phyloP scores from a whole-genome alignment of 2,329 filamentous ascomycete species.

The Botryotinia convoluta region DNA sequence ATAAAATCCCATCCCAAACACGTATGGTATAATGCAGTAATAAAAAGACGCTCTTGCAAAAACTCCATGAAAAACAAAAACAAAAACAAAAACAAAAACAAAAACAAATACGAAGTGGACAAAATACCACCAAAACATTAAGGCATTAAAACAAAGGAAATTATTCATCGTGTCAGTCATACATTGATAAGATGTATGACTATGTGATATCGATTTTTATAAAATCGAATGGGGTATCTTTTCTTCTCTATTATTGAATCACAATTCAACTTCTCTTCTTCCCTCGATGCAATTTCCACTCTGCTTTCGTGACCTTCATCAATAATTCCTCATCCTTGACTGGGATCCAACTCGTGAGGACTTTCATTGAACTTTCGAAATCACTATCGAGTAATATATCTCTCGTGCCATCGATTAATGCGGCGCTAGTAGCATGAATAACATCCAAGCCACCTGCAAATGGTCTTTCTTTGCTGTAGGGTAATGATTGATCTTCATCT shows the following conservation, averaged over 20 bases:
- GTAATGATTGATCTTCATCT: constrained; percentile 54
- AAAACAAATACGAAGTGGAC: neutral
- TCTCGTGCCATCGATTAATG: constrained; percentile 84
- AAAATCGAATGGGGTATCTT: neutral
- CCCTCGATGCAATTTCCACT: constrained; percentile 69
- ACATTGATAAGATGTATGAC: neutral
- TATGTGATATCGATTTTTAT: neutral
- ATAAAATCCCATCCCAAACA: neutral
- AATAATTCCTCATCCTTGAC: constrained; percentile 91
- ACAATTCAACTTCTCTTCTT: constrained; percentile 38
- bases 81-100: neutral
- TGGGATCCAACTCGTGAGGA: constrained; percentile 88
- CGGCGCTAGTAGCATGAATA: constrained; percentile 84
- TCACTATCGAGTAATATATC: constrained; percentile 89
- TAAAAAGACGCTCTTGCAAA: neutral
- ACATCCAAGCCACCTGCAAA: constrained; percentile 74
- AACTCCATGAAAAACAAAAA: neutral
- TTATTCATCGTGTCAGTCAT: constrained; percentile 3
- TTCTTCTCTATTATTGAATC: neutral
- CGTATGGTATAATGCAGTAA: constrained; percentile 21
- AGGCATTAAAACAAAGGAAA: constrained; percentile 13
- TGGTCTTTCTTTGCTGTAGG: constrained; percentile 37
- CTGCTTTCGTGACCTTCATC: constrained; percentile 83
- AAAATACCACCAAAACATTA: constrained; percentile 5
- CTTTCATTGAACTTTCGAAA: constrained; percentile 98